Evolutionary conservation across 2,329 filamentous ascomycete species (phyloP), one percentile per base, ranked within the genome.

Genomic region (Esteya vermicola): DNA sequence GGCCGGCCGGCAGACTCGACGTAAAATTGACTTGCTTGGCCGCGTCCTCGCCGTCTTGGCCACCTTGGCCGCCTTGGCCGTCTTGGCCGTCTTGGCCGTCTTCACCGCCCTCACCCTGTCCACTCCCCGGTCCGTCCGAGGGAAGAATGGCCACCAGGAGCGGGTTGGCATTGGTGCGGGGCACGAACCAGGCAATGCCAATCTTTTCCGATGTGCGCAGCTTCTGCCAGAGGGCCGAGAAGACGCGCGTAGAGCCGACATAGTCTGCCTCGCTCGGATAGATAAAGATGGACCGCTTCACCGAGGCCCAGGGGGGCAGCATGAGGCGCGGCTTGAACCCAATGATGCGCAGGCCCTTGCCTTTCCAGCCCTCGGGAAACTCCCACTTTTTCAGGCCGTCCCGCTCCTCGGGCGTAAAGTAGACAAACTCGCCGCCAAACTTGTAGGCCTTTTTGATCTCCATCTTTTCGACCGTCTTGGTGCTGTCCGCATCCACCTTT

Each of bases 371-470:
- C 3, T 41, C 37, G 4, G 45, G 43, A 20, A 50, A 46, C 12
- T 40, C n/a, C 48, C 48, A 50, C 48, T 84, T 66, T 45, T 79
- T 78, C 43, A 98, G 68, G 18, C 71, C 63, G 43, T 79, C 80
- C 44, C 89, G 76, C 56, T 98, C 89, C 26, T 95, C 86, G 1
- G 78, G 72, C 0, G 78, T 78, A 56, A 98, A 98, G 36, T 81
- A 72, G 35, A 98, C 75, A 36, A 85, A 85, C 48, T 93, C 85
- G 30, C 85, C 88, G 12, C 89, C 91, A 53, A 96, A 96, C 51
- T 91, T 95, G 66, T 91, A 98, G 0, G 89, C 91, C 58, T 91
- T 95, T 43, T 81, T 81, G 18, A 93, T 73, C 51, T 96, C 86
- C 4, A 62, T 63, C 50, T 88, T 88, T 46, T 93, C 80, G 1